A percentile compares a stretch with the other conserved stretches of the same genome.
phyloP scores from a whole-genome alignment of 768 basidiomycete species.

The Rhodotorula babjevae region DNA sequence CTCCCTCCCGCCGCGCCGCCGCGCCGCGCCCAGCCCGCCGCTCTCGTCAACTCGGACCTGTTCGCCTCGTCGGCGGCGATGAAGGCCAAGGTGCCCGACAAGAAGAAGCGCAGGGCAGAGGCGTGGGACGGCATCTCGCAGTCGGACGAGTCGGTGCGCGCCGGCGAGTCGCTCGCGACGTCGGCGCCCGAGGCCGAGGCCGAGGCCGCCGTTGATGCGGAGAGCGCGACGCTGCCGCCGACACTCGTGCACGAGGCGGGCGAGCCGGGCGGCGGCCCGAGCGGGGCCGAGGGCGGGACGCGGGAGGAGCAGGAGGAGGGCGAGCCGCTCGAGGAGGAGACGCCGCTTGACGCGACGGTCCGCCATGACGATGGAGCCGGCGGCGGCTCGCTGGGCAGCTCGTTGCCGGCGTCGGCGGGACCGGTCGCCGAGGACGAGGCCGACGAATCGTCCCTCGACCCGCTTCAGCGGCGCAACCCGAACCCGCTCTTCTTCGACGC shows the following conservation, averaged over 20 bases:
- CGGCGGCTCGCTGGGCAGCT: constrained; percentile 1
- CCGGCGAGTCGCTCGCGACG: not conserved
- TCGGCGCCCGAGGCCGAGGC: not conserved
- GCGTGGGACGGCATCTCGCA: constrained; percentile 26
- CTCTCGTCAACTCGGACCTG: not conserved
- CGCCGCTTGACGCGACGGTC: constrained; percentile 15
- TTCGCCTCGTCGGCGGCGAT: constrained; percentile 23
- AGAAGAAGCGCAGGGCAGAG: not conserved
- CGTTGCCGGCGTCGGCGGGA: not conserved
- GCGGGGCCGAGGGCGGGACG: not conserved
- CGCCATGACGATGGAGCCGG: constrained; percentile 3
- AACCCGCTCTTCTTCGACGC: not conserved
- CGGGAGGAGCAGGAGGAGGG: not conserved
- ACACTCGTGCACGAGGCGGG: constrained; percentile 1
- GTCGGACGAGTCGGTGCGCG: not conserved
- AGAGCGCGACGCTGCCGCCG: not conserved
- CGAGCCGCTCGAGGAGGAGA: not conserved
- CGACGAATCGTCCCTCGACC: not conserved
- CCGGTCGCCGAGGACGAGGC: not conserved
- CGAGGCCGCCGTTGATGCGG: not conserved
- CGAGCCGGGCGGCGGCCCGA: not conserved
- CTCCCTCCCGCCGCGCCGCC: too few relatives aligned
- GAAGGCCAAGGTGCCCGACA: not conserved
- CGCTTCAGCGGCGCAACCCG: not conserved
- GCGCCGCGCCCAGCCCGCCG: not conserved